Evolutionary conservation across 1,284 basidiomycete genomes (phyloP).

Genomic region (Fomitopsis betulina): DNA sequence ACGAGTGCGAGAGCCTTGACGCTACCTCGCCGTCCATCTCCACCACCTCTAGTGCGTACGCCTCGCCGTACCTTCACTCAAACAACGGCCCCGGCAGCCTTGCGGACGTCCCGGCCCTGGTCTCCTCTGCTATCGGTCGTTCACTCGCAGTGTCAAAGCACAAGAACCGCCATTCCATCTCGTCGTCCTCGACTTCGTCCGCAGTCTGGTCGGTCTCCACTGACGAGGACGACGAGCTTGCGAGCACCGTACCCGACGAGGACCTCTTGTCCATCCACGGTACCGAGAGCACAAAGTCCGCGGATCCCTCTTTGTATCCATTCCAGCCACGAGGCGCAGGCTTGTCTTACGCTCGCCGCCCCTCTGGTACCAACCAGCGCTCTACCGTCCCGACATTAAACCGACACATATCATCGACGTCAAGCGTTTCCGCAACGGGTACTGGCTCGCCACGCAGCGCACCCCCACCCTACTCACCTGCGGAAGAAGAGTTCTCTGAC

Average conservation of each 20-base stretch:
- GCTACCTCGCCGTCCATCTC: conserved; percentile 62
- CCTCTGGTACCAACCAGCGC: conserved; percentile 65
- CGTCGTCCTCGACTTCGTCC: conserved; percentile 56
- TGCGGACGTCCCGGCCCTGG: conserved; percentile 50
- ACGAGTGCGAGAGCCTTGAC: conserved; percentile 62
- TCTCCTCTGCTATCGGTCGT: conserved; percentile 51
- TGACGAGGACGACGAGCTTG: conserved; percentile 48
- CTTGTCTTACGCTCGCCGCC: conserved; percentile 63
- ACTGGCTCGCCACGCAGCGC: conserved; percentile 41
- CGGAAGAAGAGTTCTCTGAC: conserved; percentile 46
- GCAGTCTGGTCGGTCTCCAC: conserved; percentile 52
- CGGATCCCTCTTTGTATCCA: conserved; percentile 24
- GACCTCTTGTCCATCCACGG: conserved; percentile 25
- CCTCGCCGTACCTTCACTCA: conserved; percentile 58
- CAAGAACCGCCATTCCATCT: conserved; percentile 42
- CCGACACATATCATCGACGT: conserved; percentile 44
- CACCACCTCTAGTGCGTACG: conserved; percentile 60
- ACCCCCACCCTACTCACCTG: conserved; percentile 31
- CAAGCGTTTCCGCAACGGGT: conserved; percentile 29
- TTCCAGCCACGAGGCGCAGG: conserved; percentile 11
- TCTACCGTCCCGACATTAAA: conserved; percentile 56
- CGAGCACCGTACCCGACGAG: conserved; percentile 28
- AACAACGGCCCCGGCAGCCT: conserved; percentile 29
- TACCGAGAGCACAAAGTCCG: conserved; percentile 36
- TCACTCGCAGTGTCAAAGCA: conserved; percentile 14